Base-by-base conservation (phyloP, 2,329 filamentous ascomycete genomes). In the Piedraia hortae region DNA sequence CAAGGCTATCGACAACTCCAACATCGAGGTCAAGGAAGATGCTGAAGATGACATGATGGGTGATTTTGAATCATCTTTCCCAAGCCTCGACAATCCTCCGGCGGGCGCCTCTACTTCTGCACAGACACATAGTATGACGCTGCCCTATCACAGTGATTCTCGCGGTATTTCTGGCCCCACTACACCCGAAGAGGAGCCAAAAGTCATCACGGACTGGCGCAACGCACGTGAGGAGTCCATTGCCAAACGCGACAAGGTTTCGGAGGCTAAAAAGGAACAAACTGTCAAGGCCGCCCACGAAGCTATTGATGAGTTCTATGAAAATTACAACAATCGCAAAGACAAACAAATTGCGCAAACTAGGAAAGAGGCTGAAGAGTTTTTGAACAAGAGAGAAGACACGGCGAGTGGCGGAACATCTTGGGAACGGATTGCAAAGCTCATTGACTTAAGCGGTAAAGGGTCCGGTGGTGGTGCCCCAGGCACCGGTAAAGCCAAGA, bases 281-380 rank as follows among this genome's bases (percentile, higher is more conserved):
- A 91, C 78, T 2, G 53, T 91, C 42, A 66, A 75, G 44, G 77
- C 85, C 35, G 85, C 85, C 6, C 77, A 78, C 42, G 62, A 80
- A 44, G 85, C 88, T 46, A 89, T 97, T 32, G 85, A 97, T 45
- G 85, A 91, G 45, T 97, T 93, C 52, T 97, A 97, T 56, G 80
- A 91, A 43, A 91, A 90, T 50, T 97, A 97, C 57, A 93, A 93
- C 55, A 68, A 71, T 47, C 90, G 91, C 54, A 82, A 85, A 46
- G 85, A 97, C 46, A 93, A 93, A 60, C 64, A 62, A 27, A 70
- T 91, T 34, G 58, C 70, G 11, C 75, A 89, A 53, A 85, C 82
- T 25, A 65, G 70, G 38, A 71, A 73, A 45, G 85, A 97, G 36
- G 85, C 82, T 4, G 82, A 93, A 40, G 67, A 90, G 42, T 97